Percentiles rank a stretch among this genome's conserved stretches.
phyloP scores from a whole-genome alignment of 176 grass and related monocot species.

The Pontederia crassipes region DNA sequence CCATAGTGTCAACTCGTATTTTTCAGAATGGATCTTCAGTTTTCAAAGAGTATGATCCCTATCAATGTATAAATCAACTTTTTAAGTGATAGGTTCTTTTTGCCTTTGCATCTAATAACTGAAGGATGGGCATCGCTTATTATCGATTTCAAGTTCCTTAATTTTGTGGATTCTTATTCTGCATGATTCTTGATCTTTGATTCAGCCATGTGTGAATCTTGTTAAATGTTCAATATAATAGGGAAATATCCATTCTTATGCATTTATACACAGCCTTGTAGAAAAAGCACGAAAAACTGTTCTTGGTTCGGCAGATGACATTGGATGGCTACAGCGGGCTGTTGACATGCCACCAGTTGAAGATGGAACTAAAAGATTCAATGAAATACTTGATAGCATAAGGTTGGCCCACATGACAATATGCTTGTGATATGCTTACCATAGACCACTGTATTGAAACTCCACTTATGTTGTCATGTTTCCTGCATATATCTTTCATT shows the following conservation, averaged over 20 bases:
- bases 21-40: constrained; percentile 70
- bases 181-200: too few relatives aligned
- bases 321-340: constrained; percentile 68
- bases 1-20: constrained; percentile 39
- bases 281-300: constrained; percentile 71
- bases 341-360: constrained; percentile 46
- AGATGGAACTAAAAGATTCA: constrained; percentile 65
- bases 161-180: too few relatives aligned
- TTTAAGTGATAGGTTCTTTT: too few relatives aligned
- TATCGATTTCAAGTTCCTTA: too few relatives aligned
- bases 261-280: constrained; percentile 45
- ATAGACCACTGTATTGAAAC: neutral
- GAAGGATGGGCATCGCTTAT: too few relatives aligned
- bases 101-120: too few relatives aligned
- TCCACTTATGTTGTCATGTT: neutral
- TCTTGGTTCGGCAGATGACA: constrained; percentile 80
- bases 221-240: too few relatives aligned
- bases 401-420: constrained; percentile 27
- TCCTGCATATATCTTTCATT: constrained; percentile 11
- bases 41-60: constrained; percentile 61
- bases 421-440: too few relatives aligned
- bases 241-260: neutral
- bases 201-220: too few relatives aligned
- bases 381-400: constrained; percentile 62
- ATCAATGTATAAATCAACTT: too few relatives aligned